Evolutionary conservation across 345 rosid genomes (phyloP).

Genomic region (Aquilaria sinensis): DNA sequence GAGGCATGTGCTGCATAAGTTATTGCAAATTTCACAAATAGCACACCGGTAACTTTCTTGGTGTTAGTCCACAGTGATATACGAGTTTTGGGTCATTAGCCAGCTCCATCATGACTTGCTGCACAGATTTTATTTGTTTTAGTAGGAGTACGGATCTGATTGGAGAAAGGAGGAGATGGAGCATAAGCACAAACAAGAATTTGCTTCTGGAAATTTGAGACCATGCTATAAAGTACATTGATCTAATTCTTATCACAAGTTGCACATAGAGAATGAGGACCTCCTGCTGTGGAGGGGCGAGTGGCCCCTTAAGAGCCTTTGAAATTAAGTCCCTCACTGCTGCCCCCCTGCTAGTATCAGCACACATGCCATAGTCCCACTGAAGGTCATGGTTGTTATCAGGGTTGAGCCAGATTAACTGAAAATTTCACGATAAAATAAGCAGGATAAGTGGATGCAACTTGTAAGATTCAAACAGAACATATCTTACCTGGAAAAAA

Average conservation of each 20-base stretch:
- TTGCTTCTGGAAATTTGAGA: too few relatives aligned
- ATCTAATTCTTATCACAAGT: not conserved
- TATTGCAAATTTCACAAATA: constrained; percentile 13
- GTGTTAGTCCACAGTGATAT: constrained; percentile 88
- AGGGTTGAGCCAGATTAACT: constrained; percentile 92
- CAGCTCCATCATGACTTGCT: constrained; percentile 75
- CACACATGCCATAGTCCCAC: constrained; percentile 99
- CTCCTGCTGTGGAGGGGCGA: constrained; percentile 78
- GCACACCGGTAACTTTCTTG: constrained; percentile 86
- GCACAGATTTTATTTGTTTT: constrained; percentile 4
- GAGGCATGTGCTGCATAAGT: not conserved
- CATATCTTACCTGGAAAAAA: not conserved
- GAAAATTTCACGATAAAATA: constrained; percentile 16
- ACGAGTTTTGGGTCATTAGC: constrained; percentile 84
- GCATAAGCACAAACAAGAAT: not conserved
- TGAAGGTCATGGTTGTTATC: constrained; percentile 94
- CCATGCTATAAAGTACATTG: too few relatives aligned
- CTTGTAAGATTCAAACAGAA: too few relatives aligned
- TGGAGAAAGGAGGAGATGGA: not conserved
- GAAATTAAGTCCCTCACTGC: constrained; percentile 79
- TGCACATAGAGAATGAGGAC: constrained; percentile 26
- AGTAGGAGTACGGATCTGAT: too few relatives aligned
- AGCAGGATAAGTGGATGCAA: constrained; percentile 7
- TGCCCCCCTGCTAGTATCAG: constrained; percentile 93
- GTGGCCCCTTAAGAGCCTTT: constrained; percentile 78